Evolutionary conservation across 2,329 filamentous ascomycete species (phyloP), one percentile per base, ranked within the genome.

Genomic region (Rhinocladiella mackenziei): DNA sequence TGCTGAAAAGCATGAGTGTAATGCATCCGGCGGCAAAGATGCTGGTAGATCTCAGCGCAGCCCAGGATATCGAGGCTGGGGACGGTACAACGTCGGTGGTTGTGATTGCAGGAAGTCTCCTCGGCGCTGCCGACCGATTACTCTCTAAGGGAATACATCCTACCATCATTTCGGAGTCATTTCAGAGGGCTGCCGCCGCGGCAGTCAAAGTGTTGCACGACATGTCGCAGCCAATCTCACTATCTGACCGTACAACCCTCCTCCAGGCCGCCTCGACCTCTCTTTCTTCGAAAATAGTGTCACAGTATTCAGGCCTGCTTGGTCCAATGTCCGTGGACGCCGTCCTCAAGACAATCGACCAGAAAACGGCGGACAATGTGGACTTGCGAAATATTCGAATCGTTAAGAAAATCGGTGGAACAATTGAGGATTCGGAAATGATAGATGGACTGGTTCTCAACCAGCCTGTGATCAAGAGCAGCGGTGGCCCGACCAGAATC

Each of bases 21-120:
- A 89, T 98, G 84, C 92, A 98, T 65, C 92, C 92, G n/a, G 94
- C 94, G 36, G 92, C 92, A 39, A 96, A 95, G 74, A 98, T 98
- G 92, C 77, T 98, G 57, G 92, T 98, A 62, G 89, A 98, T 68
- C 79, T 98, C 52, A 94, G 91, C 60, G 87, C 92, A 57, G 92
- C 92, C 56, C 92, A 98, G 68, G 92, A 98, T 73, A 89, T 98
- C 50, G 92, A 98, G 69, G 92, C 92, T 53, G 92, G 92, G 71
- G 92, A 98, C 67, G 94, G 92, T 61, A 98, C 92, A 44, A 98
- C 92, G 25, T 97, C 91, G 3, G 92, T 98, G 18, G 92, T 98
- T 20, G 92, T 98, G 56, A 95, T 98, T 69, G 92, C 88, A 59
- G 94, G 92, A 63, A 94, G 88, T 71, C 76, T 98, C 59, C 78